Conservation (phyloP, 768 basidiomycete genomes). For the Pleurotus eryngii region DNA sequence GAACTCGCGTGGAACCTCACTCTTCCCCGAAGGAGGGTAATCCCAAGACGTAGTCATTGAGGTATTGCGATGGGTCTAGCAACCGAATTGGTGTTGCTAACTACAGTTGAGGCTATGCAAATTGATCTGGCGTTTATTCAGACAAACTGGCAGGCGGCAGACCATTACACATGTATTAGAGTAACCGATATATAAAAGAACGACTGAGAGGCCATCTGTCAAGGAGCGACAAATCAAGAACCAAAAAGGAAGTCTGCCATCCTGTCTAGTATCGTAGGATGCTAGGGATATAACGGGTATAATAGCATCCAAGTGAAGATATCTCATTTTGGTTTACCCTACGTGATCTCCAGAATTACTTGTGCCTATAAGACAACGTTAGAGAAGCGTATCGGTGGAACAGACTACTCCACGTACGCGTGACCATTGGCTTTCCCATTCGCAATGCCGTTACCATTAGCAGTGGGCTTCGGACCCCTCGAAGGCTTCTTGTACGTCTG, state of each 20-base stretch:
- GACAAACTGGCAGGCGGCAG: background rate
- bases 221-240: background rate
- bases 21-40: slow-evolving; percentile 15
- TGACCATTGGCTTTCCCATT: slow-evolving; percentile 45
- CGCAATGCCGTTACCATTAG: slow-evolving; percentile 41
- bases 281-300: slow-evolving; percentile 25
- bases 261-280: background rate
- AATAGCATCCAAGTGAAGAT: slow-evolving; percentile 25
- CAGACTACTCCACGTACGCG: slow-evolving; percentile 17
- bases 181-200: slow-evolving; percentile 6
- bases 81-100: background rate
- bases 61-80: background rate
- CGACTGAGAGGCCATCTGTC: background rate
- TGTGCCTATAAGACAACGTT: slow-evolving; percentile 21
- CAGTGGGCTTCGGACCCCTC: slow-evolving; percentile 28
- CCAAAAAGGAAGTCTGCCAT: background rate
- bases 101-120: too few species aligned
- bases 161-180: slow-evolving; percentile 4
- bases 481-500: slow-evolving; percentile 75
- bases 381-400: slow-evolving; percentile 9
- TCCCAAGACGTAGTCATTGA: slow-evolving; percentile 34
- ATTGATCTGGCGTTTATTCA: background rate
- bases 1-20: slow-evolving; percentile 42
- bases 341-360: slow-evolving; percentile 24
- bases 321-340: slow-evolving; percentile 19